Conservation (phyloP, 768 basidiomycete genomes). For the Sarcodon sp. region DNA sequence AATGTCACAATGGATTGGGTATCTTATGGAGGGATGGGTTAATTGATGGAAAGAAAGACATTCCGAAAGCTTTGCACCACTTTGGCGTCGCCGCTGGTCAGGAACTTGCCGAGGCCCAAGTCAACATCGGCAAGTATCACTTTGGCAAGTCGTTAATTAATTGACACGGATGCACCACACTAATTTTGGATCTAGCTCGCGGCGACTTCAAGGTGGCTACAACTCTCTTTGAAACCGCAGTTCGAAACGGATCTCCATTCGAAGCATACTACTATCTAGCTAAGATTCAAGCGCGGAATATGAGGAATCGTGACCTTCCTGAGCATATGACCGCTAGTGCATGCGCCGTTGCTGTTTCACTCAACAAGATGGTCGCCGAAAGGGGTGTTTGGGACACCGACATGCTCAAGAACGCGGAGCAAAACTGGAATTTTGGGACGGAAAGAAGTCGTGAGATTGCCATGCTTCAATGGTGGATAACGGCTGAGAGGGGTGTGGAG, state of each 20-base stretch:
- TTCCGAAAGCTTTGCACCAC: slow-evolving; percentile 45
- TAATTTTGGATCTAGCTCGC: slow-evolving; percentile 30
- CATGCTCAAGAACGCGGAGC: slow-evolving; percentile 69
- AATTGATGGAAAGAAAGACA: slow-evolving; percentile 48
- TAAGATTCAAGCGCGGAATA: slow-evolving; percentile 57
- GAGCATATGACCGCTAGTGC: slow-evolving; percentile 48
- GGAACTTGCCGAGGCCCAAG: slow-evolving; percentile 86
- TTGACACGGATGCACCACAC: not conserved
- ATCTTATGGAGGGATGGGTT: slow-evolving; percentile 90
- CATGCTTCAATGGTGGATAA: slow-evolving; percentile 90
- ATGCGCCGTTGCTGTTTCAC: slow-evolving; percentile 85
- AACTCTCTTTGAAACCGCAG: slow-evolving; percentile 71
- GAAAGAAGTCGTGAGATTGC: slow-evolving; percentile 71
- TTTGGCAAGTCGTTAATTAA: slow-evolving; percentile 29
- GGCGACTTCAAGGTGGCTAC: slow-evolving; percentile 58
- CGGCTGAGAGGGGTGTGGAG: slow-evolving; percentile 87
- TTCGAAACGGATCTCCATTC: slow-evolving; percentile 81
- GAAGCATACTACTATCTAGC: slow-evolving; percentile 94
- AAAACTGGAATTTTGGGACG: slow-evolving; percentile 55
- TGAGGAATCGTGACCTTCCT: slow-evolving; percentile 28
- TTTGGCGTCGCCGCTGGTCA: slow-evolving; percentile 75
- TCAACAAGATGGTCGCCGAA: slow-evolving; percentile 87
- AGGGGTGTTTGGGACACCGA: slow-evolving; percentile 83
- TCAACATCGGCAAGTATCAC: slow-evolving; percentile 78
- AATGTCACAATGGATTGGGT: slow-evolving; percentile 83